Conservation (phyloP, 2,329 filamentous ascomycete genomes). For the Paraphoma chrysanthemicola region DNA sequence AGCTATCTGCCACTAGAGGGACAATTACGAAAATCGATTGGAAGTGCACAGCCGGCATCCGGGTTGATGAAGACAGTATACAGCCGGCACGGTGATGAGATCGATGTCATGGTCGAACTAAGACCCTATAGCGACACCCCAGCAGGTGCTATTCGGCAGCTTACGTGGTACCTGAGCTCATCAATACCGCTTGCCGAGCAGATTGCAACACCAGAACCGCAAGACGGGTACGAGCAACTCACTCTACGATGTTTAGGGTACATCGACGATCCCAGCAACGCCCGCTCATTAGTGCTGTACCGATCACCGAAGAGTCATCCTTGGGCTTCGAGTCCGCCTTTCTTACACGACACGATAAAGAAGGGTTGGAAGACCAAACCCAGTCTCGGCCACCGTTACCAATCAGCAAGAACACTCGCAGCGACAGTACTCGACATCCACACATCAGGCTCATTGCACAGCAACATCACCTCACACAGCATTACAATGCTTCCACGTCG, state of each 20-base stretch:
- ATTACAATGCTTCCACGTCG: constrained; percentile 14
- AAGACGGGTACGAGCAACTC: constrained; percentile 14
- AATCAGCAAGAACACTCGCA: constrained; percentile 10
- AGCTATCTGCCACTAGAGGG: constrained; percentile 15
- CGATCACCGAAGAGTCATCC: constrained; percentile 16
- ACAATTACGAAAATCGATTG: constrained; percentile 7
- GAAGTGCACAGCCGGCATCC: background rate
- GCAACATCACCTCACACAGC: constrained; percentile 17
- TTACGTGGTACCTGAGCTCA: constrained; percentile 20
- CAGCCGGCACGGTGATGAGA: constrained; percentile 9
- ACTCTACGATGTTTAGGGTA: constrained; percentile 19
- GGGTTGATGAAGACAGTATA: constrained; percentile 18
- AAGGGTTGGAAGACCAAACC: constrained; percentile 9
- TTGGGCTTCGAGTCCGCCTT: constrained; percentile 14
- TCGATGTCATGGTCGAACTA: constrained; percentile 61
- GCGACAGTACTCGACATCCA: constrained; percentile 15
- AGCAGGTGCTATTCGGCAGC: constrained; percentile 14
- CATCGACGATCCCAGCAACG: constrained; percentile 19
- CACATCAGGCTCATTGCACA: constrained; percentile 17
- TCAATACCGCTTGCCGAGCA: constrained; percentile 2
- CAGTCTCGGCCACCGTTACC: constrained; percentile 12
- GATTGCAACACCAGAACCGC: constrained; percentile 2
- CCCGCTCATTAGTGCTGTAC: constrained; percentile 15
- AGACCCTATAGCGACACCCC: constrained; percentile 70
- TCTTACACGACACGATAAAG: constrained; percentile 13